Base-by-base conservation (phyloP, 345 rosid genomes). In the Rubroshorea leprosula region DNA sequence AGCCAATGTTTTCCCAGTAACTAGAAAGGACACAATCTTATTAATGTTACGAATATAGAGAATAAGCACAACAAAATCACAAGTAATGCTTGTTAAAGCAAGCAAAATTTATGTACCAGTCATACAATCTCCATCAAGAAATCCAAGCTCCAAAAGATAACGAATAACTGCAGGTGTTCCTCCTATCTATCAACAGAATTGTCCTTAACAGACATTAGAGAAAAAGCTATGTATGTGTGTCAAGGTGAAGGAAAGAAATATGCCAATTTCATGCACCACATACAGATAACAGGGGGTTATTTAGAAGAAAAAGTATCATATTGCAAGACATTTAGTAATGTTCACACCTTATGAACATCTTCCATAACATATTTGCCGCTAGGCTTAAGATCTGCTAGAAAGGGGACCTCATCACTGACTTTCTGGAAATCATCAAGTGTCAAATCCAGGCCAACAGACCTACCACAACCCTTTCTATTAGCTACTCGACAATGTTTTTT, bases 301-400 rank as follows among this genome's bases (percentile, higher is more conserved):
- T 16, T 1, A 20, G 9, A 55, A 44, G 14, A 43, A 67, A 24
- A 3, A 27, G 65, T 46, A 67, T 54, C 15, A 22, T 17, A 51
- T 19, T 27, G 20, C 6, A 39, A 25, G 31, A 50, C 21, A 53
- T 39, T 21, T 17, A 24, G 7, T 23, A 57, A 70, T 69, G 58
- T 51, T 25, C 67, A 54, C 44, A 89, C 99, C 97, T 89, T 89
- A 65, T 93, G 97, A 54, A 93, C 55, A 71, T 93, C 97, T 63
- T 89, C 99, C 97, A 93, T 93, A 57, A 93, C 99, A 71, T 87
- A 89, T 70, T 85, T 93, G 10, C 99, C 99, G 68, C 99, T 93
- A 31, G 99, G 99, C 77, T 87, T 89, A 51, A 93, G 85, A 78
- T 93, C 97, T 7, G 96, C 97, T 61, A 93, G 85, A 71, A 93